These are phyloP conservation scores for Chloranthus sessilifolius DNA, from an alignment of 164 flowering plant genomes.

Conservation along the genomic window DNA sequence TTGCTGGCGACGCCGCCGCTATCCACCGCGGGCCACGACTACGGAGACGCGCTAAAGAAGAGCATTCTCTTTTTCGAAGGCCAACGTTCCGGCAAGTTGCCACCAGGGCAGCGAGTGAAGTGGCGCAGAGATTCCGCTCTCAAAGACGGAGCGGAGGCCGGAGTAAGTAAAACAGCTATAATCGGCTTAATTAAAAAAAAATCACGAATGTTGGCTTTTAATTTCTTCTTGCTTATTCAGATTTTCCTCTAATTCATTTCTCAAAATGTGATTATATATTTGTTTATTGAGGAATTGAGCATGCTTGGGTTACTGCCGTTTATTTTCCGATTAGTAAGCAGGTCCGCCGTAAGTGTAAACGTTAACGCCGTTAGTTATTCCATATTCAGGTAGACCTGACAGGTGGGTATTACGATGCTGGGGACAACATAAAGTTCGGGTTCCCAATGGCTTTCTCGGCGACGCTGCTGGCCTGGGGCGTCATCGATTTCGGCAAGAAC, in stretches of 20 bases:
- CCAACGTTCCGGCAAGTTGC: constrained; percentile 90
- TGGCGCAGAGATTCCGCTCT: constrained; percentile 93
- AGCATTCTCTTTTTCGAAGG: constrained; percentile 97
- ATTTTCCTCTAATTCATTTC: too few species aligned
- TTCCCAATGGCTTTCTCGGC: constrained; percentile 94
- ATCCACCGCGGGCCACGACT: constrained; percentile 35
- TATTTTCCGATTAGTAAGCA: too few species aligned
- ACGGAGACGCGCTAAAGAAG: constrained; percentile 73
- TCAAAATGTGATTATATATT: too few species aligned
- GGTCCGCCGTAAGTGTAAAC: neutral
- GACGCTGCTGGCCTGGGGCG: constrained; percentile 82
- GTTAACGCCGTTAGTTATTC: neutral
- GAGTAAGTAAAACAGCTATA: constrained; percentile 60
- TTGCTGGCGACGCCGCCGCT: constrained; percentile 1
- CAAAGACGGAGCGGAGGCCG: constrained; percentile 69
- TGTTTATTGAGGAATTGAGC: too few species aligned
- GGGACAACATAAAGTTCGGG: constrained; percentile 89
- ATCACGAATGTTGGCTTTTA: too few species aligned
- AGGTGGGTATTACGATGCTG: constrained; percentile 97
- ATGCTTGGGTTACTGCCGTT: too few species aligned
- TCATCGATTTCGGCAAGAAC: constrained; percentile 60
- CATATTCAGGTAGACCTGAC: constrained; percentile 54
- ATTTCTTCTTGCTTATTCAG: too few species aligned
- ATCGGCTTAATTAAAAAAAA: too few species aligned
- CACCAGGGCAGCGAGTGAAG: constrained; percentile 66